A percentile compares a stretch with the other conserved stretches of the same genome.
phyloP scores from a whole-genome alignment of 1,284 basidiomycete species.

The Cryptococcus sp. region DNA sequence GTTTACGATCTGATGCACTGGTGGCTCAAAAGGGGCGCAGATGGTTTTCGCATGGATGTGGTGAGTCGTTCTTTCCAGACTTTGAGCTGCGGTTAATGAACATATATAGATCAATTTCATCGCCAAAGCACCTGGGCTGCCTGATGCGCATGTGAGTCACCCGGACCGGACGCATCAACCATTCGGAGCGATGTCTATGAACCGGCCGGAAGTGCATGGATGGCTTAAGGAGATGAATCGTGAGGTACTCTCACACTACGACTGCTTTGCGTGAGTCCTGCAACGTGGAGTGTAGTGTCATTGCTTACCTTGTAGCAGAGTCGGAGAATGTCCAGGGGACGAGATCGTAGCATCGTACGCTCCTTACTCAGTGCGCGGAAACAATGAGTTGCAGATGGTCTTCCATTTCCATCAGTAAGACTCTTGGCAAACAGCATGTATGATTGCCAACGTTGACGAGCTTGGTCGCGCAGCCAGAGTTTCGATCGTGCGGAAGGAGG shows the following conservation, averaged over 20 bases:
- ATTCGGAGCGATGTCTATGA: constrained; percentile 57
- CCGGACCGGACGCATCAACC: constrained; percentile 62
- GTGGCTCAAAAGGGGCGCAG: constrained; percentile 55
- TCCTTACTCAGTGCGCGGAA: constrained; percentile 64
- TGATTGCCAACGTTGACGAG: too few species aligned
- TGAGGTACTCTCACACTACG: constrained; percentile 57
- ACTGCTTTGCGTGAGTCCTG: constrained; percentile 32
- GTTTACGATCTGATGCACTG: constrained; percentile 54
- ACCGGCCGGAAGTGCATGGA: constrained; percentile 62
- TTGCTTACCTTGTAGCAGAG: constrained; percentile 33
- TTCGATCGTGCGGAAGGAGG: constrained; percentile 33
- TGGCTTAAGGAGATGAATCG: constrained; percentile 68
- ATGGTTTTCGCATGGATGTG: constrained; percentile 38
- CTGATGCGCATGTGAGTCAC: constrained; percentile 58
- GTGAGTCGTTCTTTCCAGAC: background rate
- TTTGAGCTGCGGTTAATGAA: too few species aligned
- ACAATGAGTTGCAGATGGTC: constrained; percentile 63
- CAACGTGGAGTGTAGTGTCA: background rate
- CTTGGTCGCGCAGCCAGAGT: constrained; percentile 35
- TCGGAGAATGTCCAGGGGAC: constrained; percentile 68
- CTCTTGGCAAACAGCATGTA: too few species aligned
- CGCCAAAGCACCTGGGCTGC: constrained; percentile 65
- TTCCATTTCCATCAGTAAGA: constrained; percentile 60
- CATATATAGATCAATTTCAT: constrained; percentile 60
- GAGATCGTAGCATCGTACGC: constrained; percentile 60